These are phyloP conservation scores for Trichoderma breve DNA, from an alignment of 2,329 filamentous ascomycete genomes.

Conservation along the genomic window DNA sequence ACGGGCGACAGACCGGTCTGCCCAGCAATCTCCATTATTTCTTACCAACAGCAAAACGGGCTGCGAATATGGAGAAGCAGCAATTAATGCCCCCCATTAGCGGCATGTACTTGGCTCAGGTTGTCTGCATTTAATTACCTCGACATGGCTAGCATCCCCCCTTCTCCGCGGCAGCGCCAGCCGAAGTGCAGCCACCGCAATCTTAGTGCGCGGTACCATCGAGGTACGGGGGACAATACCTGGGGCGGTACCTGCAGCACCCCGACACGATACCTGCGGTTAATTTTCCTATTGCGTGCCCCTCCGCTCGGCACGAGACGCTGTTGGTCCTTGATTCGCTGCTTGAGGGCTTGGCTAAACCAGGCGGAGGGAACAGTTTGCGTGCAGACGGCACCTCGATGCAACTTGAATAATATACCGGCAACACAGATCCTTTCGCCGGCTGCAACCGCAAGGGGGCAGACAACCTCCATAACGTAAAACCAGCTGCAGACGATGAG, in stretches of 20 bases:
- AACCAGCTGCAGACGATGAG: background rate
- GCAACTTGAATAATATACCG: background rate
- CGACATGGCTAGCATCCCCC: background rate
- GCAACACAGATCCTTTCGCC: background rate
- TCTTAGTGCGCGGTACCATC: slow-evolving; percentile 6
- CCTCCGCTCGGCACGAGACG: background rate
- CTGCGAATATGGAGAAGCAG: background rate
- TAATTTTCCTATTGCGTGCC: slow-evolving; percentile 14
- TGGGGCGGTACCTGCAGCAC: background rate
- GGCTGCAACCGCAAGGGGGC: background rate
- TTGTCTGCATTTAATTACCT: slow-evolving; percentile 4
- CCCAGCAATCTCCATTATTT: background rate
- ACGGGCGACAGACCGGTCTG: background rate
- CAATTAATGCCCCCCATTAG: background rate
- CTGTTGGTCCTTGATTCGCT: background rate
- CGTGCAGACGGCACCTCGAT: background rate
- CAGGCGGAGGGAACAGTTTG: background rate
- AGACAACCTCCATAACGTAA: background rate
- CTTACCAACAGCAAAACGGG: background rate
- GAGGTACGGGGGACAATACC: background rate
- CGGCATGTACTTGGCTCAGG: background rate
- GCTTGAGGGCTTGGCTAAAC: background rate
- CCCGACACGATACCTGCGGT: background rate
- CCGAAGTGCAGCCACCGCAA: slow-evolving; percentile 2
- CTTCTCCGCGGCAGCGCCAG: slow-evolving; percentile 4